These are phyloP conservation scores for Hemerocallis citrina DNA, from an alignment of 106 monocot species.

Conservation along the genomic window DNA sequence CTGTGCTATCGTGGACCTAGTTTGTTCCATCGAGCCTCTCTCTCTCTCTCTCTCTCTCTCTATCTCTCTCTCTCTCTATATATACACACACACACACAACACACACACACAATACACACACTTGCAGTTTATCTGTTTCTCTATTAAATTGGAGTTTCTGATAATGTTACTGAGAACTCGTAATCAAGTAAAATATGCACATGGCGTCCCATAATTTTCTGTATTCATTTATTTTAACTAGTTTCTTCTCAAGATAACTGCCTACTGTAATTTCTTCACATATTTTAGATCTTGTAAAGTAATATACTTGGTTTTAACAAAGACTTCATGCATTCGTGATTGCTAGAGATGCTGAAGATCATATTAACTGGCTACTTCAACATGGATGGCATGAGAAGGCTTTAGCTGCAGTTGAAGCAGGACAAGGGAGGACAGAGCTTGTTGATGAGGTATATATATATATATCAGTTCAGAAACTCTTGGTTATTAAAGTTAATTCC, in stretches of 20 bases:
- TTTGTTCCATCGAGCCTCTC: too few species aligned
- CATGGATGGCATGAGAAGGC: constrained; percentile 97
- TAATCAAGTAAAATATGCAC: background rate
- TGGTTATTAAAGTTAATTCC: background rate
- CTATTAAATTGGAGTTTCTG: background rate
- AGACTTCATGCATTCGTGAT: constrained; percentile 6
- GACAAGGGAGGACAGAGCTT: constrained; percentile 70
- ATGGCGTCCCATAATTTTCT: background rate
- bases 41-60: too few species aligned
- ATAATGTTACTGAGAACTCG: background rate
- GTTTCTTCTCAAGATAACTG: background rate
- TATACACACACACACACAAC: too few species aligned
- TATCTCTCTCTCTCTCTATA: too few species aligned
- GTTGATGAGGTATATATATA: constrained; percentile 80
- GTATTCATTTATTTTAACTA: background rate
- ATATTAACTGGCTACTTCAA: constrained; percentile 96
- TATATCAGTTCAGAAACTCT: background rate
- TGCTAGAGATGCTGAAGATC: constrained; percentile 97
- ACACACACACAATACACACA: too few species aligned
- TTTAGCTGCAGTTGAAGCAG: constrained; percentile 95
- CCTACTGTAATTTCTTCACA: background rate
- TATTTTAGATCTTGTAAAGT: background rate
- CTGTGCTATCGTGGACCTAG: background rate
- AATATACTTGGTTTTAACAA: background rate
- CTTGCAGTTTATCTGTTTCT: background rate